These are phyloP conservation scores for Aureobasidium pullulans DNA, from an alignment of 2,329 filamentous ascomycete species.

Conservation along the genomic window DNA sequence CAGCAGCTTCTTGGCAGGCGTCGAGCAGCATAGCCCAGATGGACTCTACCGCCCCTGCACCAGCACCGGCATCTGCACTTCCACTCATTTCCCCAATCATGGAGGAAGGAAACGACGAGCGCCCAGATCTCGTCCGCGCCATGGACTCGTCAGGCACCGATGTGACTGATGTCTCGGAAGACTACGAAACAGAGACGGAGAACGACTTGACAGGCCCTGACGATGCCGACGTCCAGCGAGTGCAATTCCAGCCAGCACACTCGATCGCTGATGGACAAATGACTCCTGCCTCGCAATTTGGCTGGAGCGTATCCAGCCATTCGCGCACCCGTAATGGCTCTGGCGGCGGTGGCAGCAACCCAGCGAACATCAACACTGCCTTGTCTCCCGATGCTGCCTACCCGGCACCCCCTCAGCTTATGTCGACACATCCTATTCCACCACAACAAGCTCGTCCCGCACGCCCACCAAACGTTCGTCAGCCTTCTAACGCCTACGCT, in stretches of 20 bases:
- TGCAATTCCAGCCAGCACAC: slow-evolving; percentile 10
- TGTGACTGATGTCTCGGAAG: slow-evolving; percentile 19
- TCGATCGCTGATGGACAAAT: slow-evolving; percentile 14
- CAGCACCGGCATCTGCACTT: not conserved
- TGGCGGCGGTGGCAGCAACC: slow-evolving; percentile 13
- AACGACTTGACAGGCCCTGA: slow-evolving; percentile 6
- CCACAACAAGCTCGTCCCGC: not conserved
- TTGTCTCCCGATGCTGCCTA: not conserved
- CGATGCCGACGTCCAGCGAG: slow-evolving; percentile 3
- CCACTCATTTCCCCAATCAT: slow-evolving; percentile 22
- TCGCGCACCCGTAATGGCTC: slow-evolving; percentile 10
- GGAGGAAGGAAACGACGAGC: slow-evolving; percentile 24
- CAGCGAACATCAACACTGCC: not conserved
- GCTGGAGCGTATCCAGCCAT: slow-evolving; percentile 19
- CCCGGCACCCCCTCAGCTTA: slow-evolving; percentile 15
- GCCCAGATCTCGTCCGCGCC: slow-evolving; percentile 24
- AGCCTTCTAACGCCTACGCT: slow-evolving; percentile 44
- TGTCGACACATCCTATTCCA: slow-evolving; percentile 17
- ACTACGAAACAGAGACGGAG: slow-evolving; percentile 9
- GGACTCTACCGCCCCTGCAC: not conserved
- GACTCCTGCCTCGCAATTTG: slow-evolving; percentile 23
- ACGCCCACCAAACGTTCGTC: slow-evolving; percentile 38
- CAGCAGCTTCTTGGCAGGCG: not conserved
- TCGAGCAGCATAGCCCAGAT: not conserved
- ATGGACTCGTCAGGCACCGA: slow-evolving; percentile 27